Conservation (phyloP, 208 protist species). For the Wallacemonas collosoma region DNA sequence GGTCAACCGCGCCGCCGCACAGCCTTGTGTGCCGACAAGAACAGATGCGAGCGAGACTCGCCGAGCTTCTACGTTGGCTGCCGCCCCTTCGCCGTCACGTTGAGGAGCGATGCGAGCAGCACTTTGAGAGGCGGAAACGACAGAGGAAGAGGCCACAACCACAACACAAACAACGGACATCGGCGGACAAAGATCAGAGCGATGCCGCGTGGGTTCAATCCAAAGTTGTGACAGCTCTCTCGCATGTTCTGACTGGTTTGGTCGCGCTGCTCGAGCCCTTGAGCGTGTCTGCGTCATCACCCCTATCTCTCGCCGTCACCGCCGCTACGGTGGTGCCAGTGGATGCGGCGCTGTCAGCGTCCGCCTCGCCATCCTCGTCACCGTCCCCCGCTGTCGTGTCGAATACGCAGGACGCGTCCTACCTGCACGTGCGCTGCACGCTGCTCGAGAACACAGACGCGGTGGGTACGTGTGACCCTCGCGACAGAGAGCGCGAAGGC, state of each 20-base stretch:
- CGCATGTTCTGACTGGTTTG: neutral
- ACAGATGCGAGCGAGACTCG: neutral
- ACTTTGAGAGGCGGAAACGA: neutral
- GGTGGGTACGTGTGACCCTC: too few species aligned
- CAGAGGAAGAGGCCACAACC: neutral
- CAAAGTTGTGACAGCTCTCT: neutral
- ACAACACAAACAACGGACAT: neutral
- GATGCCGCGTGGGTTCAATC: constrained; percentile 1
- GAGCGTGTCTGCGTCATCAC: neutral
- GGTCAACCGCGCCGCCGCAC: neutral
- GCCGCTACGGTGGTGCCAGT: neutral
- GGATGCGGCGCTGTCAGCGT: neutral
- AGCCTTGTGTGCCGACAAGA: neutral
- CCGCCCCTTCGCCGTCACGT: constrained; percentile 3
- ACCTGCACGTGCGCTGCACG: neutral
- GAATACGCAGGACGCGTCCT: neutral
- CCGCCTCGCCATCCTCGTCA: neutral
- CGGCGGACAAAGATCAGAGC: neutral
- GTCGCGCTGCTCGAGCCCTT: neutral
- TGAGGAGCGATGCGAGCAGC: neutral
- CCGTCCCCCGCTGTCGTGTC: neutral
- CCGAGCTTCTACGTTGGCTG: constrained; percentile 7
- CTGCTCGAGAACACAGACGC: neutral
- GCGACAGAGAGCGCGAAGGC: neutral
- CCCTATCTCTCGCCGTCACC: constrained; percentile 4